These are phyloP conservation scores for Iris pallida DNA, from an alignment of 116 monocot species.

Conservation along the genomic window DNA sequence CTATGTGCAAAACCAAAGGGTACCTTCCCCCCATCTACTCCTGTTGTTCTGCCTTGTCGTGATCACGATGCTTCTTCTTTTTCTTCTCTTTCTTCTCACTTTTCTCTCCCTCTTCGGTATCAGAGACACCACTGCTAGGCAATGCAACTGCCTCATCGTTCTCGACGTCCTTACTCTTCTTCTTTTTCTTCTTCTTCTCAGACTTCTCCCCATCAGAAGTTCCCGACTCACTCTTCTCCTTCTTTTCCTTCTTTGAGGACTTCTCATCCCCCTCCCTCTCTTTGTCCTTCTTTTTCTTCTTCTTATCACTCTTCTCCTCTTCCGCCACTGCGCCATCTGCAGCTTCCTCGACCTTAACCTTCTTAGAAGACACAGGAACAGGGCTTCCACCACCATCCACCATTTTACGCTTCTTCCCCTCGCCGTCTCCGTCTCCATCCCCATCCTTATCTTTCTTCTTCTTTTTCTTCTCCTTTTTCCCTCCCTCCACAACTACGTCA, in stretches of 20 bases:
- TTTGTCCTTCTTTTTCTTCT: not conserved
- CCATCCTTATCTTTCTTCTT: conserved; percentile 9
- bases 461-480: conserved; percentile 8
- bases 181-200: not conserved
- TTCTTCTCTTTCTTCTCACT: conserved; percentile 57
- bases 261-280: not conserved
- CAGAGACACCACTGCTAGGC: conserved; percentile 2
- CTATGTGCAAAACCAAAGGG: not conserved
- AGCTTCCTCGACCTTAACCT: not conserved
- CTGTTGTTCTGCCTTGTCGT: conserved; percentile 8
- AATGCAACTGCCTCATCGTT: not conserved
- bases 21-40: not conserved
- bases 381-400: not conserved
- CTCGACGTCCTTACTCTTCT: not conserved
- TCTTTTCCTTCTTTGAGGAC: not conserved
- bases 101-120: conserved; percentile 2
- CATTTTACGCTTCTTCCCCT: not conserved
- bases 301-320: not conserved
- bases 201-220: not conserved
- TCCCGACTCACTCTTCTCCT: not conserved
- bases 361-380: not conserved
- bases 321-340: not conserved
- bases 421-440: not conserved
- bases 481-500: not conserved
- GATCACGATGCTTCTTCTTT: conserved; percentile 50